These are phyloP conservation scores for Acephala macrosclerotiorum DNA, from an alignment of 2,329 filamentous ascomycete species.

Conservation along the genomic window DNA sequence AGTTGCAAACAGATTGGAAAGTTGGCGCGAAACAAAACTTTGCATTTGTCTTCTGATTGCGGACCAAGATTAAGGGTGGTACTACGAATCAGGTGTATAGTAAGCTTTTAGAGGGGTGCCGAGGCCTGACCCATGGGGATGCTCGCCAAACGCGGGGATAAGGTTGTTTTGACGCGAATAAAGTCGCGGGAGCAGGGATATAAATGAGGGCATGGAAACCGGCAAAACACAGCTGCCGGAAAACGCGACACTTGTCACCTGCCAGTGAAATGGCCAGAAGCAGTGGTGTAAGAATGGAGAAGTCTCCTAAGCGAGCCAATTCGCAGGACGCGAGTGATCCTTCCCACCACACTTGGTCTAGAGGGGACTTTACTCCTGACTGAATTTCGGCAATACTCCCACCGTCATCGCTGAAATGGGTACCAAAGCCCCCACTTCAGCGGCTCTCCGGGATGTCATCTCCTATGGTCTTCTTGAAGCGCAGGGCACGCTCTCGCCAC, in stretches of 20 bases:
- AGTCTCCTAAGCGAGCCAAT: not conserved
- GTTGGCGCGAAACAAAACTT: not conserved
- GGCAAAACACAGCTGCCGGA: slow-evolving; percentile 14
- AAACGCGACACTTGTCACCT: not conserved
- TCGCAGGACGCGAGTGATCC: not conserved
- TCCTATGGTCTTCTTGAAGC: not conserved
- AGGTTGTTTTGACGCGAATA: slow-evolving; percentile 17
- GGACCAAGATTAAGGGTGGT: slow-evolving; percentile 1
- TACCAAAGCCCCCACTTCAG: not conserved
- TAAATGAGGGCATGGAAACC: slow-evolving; percentile 15
- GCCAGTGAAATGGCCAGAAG: not conserved
- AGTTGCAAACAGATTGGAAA: not conserved
- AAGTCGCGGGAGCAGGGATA: slow-evolving; percentile 11
- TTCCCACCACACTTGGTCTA: not conserved
- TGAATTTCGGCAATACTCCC: not conserved
- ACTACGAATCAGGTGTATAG: not conserved
- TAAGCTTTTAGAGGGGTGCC: slow-evolving; percentile 13
- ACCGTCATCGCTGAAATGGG: not conserved
- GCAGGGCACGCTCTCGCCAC: not conserved
- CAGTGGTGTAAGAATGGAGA: not conserved
- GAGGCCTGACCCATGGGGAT: slow-evolving; percentile 10
- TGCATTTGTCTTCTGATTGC: slow-evolving; percentile 1
- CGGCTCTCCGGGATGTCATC: slow-evolving; percentile 1
- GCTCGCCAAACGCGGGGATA: slow-evolving; percentile 21
- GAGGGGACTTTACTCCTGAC: slow-evolving; percentile 2